phyloP scores from a whole-genome alignment of 441 rosid genomes.

The Theobroma grandiflorum region DNA sequence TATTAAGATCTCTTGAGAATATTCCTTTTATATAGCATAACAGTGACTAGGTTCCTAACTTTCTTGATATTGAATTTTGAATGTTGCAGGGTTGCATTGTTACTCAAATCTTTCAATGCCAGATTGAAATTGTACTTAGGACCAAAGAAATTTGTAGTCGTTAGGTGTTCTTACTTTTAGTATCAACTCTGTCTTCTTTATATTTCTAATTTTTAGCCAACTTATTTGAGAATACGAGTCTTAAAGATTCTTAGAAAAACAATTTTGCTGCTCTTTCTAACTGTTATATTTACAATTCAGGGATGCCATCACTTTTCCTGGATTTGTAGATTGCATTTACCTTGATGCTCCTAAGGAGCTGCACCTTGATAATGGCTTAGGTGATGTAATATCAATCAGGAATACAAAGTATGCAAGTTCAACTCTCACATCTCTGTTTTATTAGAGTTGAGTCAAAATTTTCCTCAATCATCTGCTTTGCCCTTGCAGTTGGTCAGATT shows the following conservation, averaged over 20 bases:
- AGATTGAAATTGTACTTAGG: background rate
- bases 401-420: constrained; percentile 64
- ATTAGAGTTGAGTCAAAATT: background rate
- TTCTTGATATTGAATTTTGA: background rate
- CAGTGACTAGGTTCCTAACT: constrained; percentile 1
- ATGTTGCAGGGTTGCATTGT: background rate
- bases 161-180: constrained; percentile 7
- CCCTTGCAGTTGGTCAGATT: constrained; percentile 86
- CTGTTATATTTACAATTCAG: constrained; percentile 48
- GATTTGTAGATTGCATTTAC: constrained; percentile 91
- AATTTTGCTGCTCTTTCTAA: constrained; percentile 32
- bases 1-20: background rate
- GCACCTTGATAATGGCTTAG: constrained; percentile 87
- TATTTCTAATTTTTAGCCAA: constrained; percentile 13
- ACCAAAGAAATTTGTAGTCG: background rate
- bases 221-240: constrained; percentile 16
- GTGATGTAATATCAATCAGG: constrained; percentile 65
- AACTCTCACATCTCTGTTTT: constrained; percentile 29
- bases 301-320: constrained; percentile 82
- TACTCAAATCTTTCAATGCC: constrained; percentile 7
- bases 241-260: constrained; percentile 7
- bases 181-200: background rate
- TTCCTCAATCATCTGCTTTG: background rate
- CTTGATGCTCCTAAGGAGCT: constrained; percentile 71
- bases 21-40: background rate